A percentile compares a stretch with the other conserved stretches of the same genome.
Conservation (phyloP, 1,139 yeast species). For the Pneumocystis wakefieldiae region DNA sequence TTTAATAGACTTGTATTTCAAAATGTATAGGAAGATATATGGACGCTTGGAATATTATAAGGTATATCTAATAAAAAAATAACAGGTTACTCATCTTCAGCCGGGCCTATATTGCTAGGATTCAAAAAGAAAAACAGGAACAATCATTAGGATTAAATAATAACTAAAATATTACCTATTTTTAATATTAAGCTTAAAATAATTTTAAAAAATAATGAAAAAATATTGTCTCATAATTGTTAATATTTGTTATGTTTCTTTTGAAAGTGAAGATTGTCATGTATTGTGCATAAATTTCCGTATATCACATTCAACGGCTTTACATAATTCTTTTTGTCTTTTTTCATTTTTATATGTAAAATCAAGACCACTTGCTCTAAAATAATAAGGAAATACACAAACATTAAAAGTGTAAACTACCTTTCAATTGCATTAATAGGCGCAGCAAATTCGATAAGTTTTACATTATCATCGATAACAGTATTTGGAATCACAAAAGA, state of each 20-base stretch:
- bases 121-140: slow-evolving; percentile 29
- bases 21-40: slow-evolving; percentile 76
- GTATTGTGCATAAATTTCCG: slow-evolving; percentile 44
- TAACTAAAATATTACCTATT: not conserved
- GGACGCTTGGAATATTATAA: slow-evolving; percentile 75
- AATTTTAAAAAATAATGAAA: not conserved
- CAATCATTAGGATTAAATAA: not conserved
- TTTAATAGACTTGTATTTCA: slow-evolving; percentile 8
- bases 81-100: not conserved
- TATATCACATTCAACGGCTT: slow-evolving; percentile 71
- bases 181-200: not conserved
- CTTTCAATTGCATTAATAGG: slow-evolving; percentile 83
- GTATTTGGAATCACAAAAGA: slow-evolving; percentile 90
- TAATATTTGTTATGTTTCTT: not conserved
- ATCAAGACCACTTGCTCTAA: slow-evolving; percentile 49
- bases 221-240: not conserved
- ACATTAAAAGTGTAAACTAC: slow-evolving; percentile 23
- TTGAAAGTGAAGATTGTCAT: not conserved
- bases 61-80: slow-evolving; percentile 24
- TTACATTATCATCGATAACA: slow-evolving; percentile 48
- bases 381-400: not conserved
- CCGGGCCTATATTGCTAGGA: slow-evolving; percentile 53
- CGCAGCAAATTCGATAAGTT: slow-evolving; percentile 63
- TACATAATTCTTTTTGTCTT: slow-evolving; percentile 55
- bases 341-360: slow-evolving; percentile 50